Evolutionary conservation across 2,329 filamentous ascomycete genomes (phyloP), one percentile per base, ranked within the genome.

Genomic region (Aspergillus fumigatiaffinis): DNA sequence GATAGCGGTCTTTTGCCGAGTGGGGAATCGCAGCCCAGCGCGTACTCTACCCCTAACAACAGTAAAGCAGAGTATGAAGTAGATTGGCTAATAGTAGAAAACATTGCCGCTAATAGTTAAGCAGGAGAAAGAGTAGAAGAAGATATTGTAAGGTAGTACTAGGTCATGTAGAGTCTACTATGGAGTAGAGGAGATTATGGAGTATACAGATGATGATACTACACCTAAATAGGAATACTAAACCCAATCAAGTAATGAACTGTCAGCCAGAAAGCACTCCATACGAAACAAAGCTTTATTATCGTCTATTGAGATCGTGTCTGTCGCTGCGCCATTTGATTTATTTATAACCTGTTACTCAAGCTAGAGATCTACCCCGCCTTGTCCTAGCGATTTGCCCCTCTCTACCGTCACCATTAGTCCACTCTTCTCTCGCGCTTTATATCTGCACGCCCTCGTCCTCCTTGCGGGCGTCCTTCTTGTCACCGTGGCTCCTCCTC

Each of bases 401-500:
- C 46, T 47, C 26, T 25, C 51, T 52, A 50, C 51, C 58, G 29
- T 53, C 56, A 65, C 47, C 55, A 63, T 63, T 63, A 48, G 26
- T 52, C 28, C 52, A 54, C 38, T 50, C 53, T 49, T 41, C 56
- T 51, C 61, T 47, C 60, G 55, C 28, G 55, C 60, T 58, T 55
- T 68, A 61, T 63, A 64, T 68, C 59, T 67, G 41, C 63, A 66
- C 60, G 59, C 67, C 63, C 60, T 74, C 56, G 61, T 71, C 57
- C 66, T 74, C 55, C 63, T 75, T 58, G 46, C 75, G 61, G 67
- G 68, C 63, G 66, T 77, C 62, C 58, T 66, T 56, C 60, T 77
- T 46, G 54, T 72, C 77, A 79, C 71, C 73, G 75, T 80, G 78
- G 78, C 78, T 74, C 77, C 75, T 60, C 68, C 74, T 58, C 71